phyloP scores from a whole-genome alignment of 805 yeast species.

The Vanderwaltozyma polyspora region DNA sequence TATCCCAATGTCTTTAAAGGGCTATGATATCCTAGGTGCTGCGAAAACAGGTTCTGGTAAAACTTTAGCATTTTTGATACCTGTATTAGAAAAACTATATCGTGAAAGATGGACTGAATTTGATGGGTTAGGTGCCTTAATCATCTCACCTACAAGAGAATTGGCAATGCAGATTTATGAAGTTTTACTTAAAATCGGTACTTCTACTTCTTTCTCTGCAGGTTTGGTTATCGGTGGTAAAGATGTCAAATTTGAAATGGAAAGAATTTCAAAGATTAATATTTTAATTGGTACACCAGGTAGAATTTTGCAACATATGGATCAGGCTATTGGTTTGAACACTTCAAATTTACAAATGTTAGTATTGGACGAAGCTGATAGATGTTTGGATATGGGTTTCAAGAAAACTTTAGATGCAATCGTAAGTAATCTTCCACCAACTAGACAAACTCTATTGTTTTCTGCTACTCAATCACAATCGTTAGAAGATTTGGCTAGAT shows the following conservation, averaged over 20 bases:
- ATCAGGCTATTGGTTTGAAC: constrained; percentile 75
- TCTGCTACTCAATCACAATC: constrained; percentile 86
- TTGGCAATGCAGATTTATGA: constrained; percentile 85
- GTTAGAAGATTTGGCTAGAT: constrained; percentile 69
- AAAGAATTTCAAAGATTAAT: constrained; percentile 67
- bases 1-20: constrained; percentile 65
- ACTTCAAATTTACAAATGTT: constrained; percentile 63
- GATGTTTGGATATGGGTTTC: constrained; percentile 91
- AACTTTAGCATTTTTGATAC: constrained; percentile 76
- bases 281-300: constrained; percentile 90
- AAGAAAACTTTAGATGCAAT: constrained; percentile 73
- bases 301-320: constrained; percentile 78
- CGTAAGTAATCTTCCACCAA: constrained; percentile 61
- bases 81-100: constrained; percentile 59
- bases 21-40: constrained; percentile 73
- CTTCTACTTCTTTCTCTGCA: constrained; percentile 64
- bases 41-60: constrained; percentile 84
- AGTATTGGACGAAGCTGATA: constrained; percentile 84
- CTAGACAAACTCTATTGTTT: constrained; percentile 73
- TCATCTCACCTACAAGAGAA: constrained; percentile 88
- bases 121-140: constrained; percentile 83
- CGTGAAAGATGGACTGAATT: constrained; percentile 64
- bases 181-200: constrained; percentile 73
- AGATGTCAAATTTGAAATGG: constrained; percentile 71
- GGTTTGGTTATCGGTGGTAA: constrained; percentile 92